Evolutionary conservation across 2,329 filamentous ascomycete species (phyloP).

Genomic region (Aspergillus phoenicis): DNA sequence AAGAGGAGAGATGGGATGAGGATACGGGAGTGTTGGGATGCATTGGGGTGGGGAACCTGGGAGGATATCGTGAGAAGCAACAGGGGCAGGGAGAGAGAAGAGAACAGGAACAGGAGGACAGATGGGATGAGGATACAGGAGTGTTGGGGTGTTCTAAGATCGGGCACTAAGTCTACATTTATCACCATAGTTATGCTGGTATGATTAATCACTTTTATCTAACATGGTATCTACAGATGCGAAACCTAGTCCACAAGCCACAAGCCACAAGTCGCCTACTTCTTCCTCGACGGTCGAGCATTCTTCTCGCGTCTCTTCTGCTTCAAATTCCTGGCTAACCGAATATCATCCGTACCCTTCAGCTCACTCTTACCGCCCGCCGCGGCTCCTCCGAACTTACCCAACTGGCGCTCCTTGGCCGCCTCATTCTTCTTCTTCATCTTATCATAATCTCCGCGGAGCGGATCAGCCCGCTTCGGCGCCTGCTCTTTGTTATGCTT

Average conservation of each 20-base stretch:
- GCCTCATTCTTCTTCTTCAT: slow-evolving; percentile 88
- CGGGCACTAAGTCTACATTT: not conserved
- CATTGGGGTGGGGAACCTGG: not conserved
- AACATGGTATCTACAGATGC: not conserved
- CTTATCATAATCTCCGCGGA: slow-evolving; percentile 83
- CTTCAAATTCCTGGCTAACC: slow-evolving; percentile 75
- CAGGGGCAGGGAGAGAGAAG: too few relatives aligned
- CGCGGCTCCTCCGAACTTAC: slow-evolving; percentile 33
- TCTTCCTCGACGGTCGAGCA: slow-evolving; percentile 72
- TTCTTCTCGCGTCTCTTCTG: slow-evolving; percentile 85
- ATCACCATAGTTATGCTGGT: not conserved
- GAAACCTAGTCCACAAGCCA: not conserved
- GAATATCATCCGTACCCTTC: slow-evolving; percentile 79
- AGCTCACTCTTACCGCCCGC: slow-evolving; percentile 77
- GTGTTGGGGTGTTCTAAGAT: too few relatives aligned
- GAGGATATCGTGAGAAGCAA: too few relatives aligned
- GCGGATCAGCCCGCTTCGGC: slow-evolving; percentile 92
- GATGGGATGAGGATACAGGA: too few relatives aligned
- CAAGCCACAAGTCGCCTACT: slow-evolving; percentile 28
- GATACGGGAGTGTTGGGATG: not conserved
- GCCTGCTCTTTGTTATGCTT: slow-evolving; percentile 86
- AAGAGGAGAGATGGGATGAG: not conserved
- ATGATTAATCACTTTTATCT: not conserved
- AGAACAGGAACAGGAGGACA: too few relatives aligned
- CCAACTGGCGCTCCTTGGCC: slow-evolving; percentile 69